phyloP scores from a whole-genome alignment of 1,284 basidiomycete genomes.

The Flammula alnicola region DNA sequence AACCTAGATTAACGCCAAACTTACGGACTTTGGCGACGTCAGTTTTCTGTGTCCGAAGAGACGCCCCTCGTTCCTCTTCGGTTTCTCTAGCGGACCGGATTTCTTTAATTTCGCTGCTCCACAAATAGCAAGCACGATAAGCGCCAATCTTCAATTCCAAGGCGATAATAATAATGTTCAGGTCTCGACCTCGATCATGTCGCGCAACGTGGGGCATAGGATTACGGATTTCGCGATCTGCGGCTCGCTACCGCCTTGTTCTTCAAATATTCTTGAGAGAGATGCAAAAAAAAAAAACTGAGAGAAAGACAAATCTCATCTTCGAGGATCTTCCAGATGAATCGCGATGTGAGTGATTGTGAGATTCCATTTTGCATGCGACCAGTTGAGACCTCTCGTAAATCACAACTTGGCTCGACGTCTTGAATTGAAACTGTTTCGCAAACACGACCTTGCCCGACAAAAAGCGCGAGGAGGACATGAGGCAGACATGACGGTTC shows the following conservation, averaged over 20 bases:
- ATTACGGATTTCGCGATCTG: conserved; percentile 6
- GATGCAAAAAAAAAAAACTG: not conserved
- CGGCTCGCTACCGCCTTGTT: not conserved
- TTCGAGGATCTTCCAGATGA: not conserved
- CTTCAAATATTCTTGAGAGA: conserved; percentile 4
- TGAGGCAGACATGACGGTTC: conserved; percentile 3
- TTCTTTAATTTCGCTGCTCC: conserved; percentile 2
- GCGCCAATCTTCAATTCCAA: conserved; percentile 12
- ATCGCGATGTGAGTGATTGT: no score
- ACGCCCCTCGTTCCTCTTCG: conserved; percentile 21
- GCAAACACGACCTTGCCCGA: conserved; percentile 3
- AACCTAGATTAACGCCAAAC: conserved; percentile 8
- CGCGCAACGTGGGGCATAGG: conserved; percentile 4
- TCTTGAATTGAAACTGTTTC: conserved; percentile 1
- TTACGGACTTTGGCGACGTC: conserved; percentile 8
- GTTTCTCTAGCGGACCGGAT: conserved; percentile 16
- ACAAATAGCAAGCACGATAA: conserved; percentile 10
- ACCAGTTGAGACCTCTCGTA: no score
- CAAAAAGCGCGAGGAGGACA: conserved; percentile 2
- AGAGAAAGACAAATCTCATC: not conserved
- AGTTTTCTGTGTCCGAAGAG: conserved; percentile 15
- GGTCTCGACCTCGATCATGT: not conserved
- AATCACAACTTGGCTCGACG: not conserved
- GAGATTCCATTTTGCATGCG: no score
- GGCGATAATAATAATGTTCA: not conserved